These are phyloP conservation scores for Fusarium pininemorale DNA, from an alignment of 2,329 filamentous ascomycete species.

Conservation along the genomic window DNA sequence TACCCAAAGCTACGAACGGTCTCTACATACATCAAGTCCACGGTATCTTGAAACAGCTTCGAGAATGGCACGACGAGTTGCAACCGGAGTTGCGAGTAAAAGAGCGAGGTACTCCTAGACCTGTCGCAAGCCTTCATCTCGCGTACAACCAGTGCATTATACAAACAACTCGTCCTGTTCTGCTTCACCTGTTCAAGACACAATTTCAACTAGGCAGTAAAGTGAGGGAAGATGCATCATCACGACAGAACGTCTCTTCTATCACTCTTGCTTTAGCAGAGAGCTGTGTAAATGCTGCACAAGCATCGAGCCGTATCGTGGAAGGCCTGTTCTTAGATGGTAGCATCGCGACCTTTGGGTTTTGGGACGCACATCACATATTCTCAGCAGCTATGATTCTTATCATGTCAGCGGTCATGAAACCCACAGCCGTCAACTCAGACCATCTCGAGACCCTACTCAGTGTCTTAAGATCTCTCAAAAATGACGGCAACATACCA, in stretches of 20 bases:
- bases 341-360: slow-evolving; percentile 43
- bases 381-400: slow-evolving; percentile 46
- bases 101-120: slow-evolving; percentile 38
- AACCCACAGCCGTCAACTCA: slow-evolving; percentile 38
- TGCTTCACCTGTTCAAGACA: slow-evolving; percentile 45
- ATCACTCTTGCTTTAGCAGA: slow-evolving; percentile 46
- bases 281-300: slow-evolving; percentile 46
- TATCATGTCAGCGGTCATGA: slow-evolving; percentile 46
- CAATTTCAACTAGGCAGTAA: slow-evolving; percentile 39
- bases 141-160: slow-evolving; percentile 50
- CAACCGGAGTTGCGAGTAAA: slow-evolving; percentile 38
- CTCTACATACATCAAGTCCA: slow-evolving; percentile 44
- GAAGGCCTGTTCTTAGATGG: slow-evolving; percentile 37
- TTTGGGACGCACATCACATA: slow-evolving; percentile 48
- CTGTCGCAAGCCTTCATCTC: slow-evolving; percentile 43
- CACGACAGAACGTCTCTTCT: slow-evolving; percentile 40
- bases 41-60: slow-evolving; percentile 42
- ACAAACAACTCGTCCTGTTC: slow-evolving; percentile 45
- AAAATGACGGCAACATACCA: slow-evolving; percentile 44
- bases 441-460: slow-evolving; percentile 43
- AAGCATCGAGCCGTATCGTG: slow-evolving; percentile 42
- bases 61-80: slow-evolving; percentile 42
- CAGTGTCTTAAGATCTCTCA: slow-evolving; percentile 44
- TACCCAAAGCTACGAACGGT: slow-evolving; percentile 42
- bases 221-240: not conserved